Percentiles rank a stretch among this genome's conserved stretches.
These are phyloP conservation scores for Ploettnerulaceae sp. DNA, from an alignment of 2,329 filamentous ascomycete species.

Conservation along the genomic window DNA sequence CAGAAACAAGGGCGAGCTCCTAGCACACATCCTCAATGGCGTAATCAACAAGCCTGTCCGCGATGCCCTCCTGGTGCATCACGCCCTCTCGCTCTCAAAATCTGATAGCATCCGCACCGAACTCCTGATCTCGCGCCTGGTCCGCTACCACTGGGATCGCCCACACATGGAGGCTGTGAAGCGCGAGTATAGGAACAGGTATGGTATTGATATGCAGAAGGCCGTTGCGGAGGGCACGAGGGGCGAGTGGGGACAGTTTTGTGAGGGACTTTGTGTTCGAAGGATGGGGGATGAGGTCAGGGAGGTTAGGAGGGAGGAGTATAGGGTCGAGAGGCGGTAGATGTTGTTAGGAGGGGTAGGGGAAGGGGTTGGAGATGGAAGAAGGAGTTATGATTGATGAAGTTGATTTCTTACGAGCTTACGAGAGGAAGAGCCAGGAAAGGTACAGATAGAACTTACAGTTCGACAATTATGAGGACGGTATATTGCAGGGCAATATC, in stretches of 20 bases:
- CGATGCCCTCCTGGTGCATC: slow-evolving; percentile 84
- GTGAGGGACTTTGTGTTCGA: slow-evolving; percentile 61
- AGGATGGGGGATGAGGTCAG: slow-evolving; percentile 56
- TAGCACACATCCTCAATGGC: slow-evolving; percentile 93
- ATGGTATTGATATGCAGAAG: slow-evolving; percentile 67
- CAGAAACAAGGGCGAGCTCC: slow-evolving; percentile 95
- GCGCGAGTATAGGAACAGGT: slow-evolving; percentile 72
- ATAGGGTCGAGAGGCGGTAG: background rate
- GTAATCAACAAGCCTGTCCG: slow-evolving; percentile 93
- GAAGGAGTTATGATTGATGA: background rate
- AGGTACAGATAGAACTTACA: background rate
- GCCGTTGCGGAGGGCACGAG: slow-evolving; percentile 73
- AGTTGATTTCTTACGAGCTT: background rate
- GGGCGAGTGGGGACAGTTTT: slow-evolving; percentile 74
- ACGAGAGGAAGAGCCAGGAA: background rate
- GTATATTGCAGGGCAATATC: slow-evolving; percentile 1
- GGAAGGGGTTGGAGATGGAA: background rate
- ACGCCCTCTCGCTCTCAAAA: slow-evolving; percentile 72
- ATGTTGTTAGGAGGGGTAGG: background rate
- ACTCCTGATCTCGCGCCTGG: slow-evolving; percentile 79
- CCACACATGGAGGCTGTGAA: slow-evolving; percentile 76
- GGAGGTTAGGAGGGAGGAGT: slow-evolving; percentile 34
- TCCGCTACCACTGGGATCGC: slow-evolving; percentile 89
- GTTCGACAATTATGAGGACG: background rate
- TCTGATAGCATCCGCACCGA: slow-evolving; percentile 70